Base-by-base conservation (phyloP, 257 asterid species). In the Osmanthus fragrans region DNA sequence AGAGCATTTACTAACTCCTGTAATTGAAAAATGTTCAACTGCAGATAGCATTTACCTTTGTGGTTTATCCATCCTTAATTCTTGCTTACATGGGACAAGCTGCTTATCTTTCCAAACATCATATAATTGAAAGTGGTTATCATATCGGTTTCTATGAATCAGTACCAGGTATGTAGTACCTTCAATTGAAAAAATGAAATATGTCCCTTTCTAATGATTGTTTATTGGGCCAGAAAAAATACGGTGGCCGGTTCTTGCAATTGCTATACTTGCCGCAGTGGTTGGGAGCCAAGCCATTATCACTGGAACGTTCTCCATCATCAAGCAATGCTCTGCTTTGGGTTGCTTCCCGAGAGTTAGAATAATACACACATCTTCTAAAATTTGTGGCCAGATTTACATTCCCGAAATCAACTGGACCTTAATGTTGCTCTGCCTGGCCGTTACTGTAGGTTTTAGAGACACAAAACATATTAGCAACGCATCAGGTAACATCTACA, bases 41-140 rank as follows among this genome's bases (percentile, higher is more conserved):
- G 88, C 90, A 94, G 97, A 86, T 94, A 36, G 99, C 97, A 19
- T 94, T 94, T 84, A 92, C 96, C 82, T 91, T 84, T 39, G 90
- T 90, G 81, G 99, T 94, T 25, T 94, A 94, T 76, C 99, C 99
- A 21, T 91, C 99, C 12, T 80, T 94, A 80, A 91, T 92, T 87
- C 97, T 94, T 7, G 99, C 99, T 70, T 94, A 94, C 70, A 95
- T 95, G 98, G 99, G 99, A 80, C 99, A 95, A 93, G 99, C 99
- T 47, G 99, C 99, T 21, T 95, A 95, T 84, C 97, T 95, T 69
- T 95, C 98, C 79, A 90, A 83, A 83, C 99, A 95, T 79, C 99
- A 95, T 81, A 54, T 85, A 65, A 84, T 85, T 19, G 93, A 86
- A 83, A 91, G 77, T 71, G 94, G 91, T 75, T 91, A 95, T 77